These are phyloP conservation scores for Penicillium crustosum DNA, from an alignment of 2,329 filamentous ascomycete species.

Conservation along the genomic window DNA sequence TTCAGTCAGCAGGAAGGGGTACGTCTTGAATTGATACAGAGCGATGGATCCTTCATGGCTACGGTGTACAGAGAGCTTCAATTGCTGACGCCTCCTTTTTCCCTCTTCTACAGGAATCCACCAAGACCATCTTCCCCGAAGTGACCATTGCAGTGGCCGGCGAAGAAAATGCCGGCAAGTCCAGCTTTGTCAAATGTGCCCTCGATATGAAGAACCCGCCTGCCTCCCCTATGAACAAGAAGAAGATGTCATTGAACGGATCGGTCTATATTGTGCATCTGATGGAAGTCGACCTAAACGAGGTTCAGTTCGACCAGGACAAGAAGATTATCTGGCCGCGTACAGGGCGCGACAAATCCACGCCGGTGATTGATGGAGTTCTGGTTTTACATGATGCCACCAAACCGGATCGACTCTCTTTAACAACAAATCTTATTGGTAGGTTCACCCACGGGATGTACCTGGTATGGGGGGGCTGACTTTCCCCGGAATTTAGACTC, in stretches of 20 bases:
- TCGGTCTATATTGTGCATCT: constrained; percentile 57
- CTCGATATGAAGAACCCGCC: constrained; percentile 53
- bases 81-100: constrained; percentile 13
- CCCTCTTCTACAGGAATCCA: constrained; percentile 19
- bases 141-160: constrained; percentile 61
- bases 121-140: constrained; percentile 46
- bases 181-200: constrained; percentile 58
- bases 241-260: constrained; percentile 59
- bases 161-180: constrained; percentile 56
- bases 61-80: neutral
- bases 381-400: constrained; percentile 86
- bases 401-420: constrained; percentile 70
- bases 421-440: constrained; percentile 77
- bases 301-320: constrained; percentile 52
- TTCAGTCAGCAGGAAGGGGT: constrained; percentile 26
- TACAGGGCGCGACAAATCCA: constrained; percentile 61
- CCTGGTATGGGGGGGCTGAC: neutral
- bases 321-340: constrained; percentile 53
- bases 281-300: constrained; percentile 55
- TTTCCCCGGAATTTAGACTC: constrained; percentile 55
- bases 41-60: neutral
- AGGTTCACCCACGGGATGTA: constrained; percentile 40
- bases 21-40: constrained; percentile 11
- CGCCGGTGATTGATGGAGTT: constrained; percentile 77
- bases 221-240: constrained; percentile 44